Base-by-base conservation (phyloP, 768 basidiomycete genomes). In the Boletus fagicola region DNA sequence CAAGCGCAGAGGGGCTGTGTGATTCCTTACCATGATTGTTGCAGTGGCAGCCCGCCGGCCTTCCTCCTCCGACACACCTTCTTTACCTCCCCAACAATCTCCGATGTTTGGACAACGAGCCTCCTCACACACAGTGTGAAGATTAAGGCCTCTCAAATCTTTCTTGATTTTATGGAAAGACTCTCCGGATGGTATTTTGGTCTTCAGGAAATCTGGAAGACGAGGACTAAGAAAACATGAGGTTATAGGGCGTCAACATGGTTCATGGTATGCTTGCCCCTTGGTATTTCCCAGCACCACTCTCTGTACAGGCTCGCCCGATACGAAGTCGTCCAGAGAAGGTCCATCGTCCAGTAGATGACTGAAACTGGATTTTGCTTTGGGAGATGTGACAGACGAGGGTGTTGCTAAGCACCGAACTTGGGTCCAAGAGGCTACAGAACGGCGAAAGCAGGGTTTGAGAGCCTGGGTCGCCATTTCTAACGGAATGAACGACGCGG, bases 91-190 rank as follows among this genome's bases (percentile, higher is more conserved):
- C 97, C 97, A 99, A 67, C 97, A 99, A 68, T 98, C 96, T n/a
- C 96, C 97, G 54, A 99, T 98, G 67, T 99, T 99, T 0, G 97
- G 97, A 78, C 97, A 99, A 60, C 95, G 83, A 36, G 97, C 97
- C 72, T 99, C 97, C 74, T 99, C 97, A 67, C 97, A 99, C 2
- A 99, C 97, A 0, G 97, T 99, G 67, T 97, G 94, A 48, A 99
- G 77, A 9, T 84, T 84, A 2, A 99, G 81, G 2, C 95, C 96
- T 51, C 97, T 80, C 15, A 99, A 80, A 73, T 99, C 97, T 63
- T 88, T 91, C 82, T 96, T 98, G 62, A 99, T 98, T 67, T 85
- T 92, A 62, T 83, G 87, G 72, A 88, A 99, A 2, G 94, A 93
- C 12, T 79, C 78, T 31, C 94, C 92, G 0, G 89, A 91, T 1